These are phyloP conservation scores for Claviceps digitariae DNA, from an alignment of 2,329 filamentous ascomycete genomes.

Conservation along the genomic window DNA sequence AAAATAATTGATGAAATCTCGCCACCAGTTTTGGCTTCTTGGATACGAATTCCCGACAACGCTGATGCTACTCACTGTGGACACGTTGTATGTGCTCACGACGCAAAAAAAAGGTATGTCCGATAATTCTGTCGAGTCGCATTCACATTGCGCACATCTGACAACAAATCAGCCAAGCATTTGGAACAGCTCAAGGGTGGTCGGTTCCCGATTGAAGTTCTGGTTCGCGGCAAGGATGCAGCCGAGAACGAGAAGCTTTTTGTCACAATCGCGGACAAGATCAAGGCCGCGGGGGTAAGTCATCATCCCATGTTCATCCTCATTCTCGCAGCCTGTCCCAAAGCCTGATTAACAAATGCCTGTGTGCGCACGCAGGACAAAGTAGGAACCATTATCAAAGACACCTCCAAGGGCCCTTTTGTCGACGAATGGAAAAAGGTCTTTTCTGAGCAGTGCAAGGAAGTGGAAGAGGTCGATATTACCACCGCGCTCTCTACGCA, in stretches of 20 bases:
- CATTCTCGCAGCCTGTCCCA: background rate
- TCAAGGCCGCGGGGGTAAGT: constrained; percentile 76
- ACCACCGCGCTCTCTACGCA: constrained; percentile 65
- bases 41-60: constrained; percentile 98
- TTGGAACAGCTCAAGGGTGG: constrained; percentile 84
- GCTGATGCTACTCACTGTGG: constrained; percentile 79
- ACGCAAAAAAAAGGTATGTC: constrained; percentile 88
- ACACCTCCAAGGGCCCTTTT: constrained; percentile 74
- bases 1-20: background rate
- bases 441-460: constrained; percentile 66
- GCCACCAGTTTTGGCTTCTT: constrained; percentile 78
- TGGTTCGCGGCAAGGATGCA: constrained; percentile 82
- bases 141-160: constrained; percentile 11
- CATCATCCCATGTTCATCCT: background rate
- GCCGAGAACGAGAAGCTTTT: constrained; percentile 88
- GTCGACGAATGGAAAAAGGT: constrained; percentile 91
- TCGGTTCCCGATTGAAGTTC: constrained; percentile 81
- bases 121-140: background rate
- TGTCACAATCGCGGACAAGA: constrained; percentile 66
- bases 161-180: constrained; percentile 58
- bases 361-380: constrained; percentile 50
- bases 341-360: background rate
- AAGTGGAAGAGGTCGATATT: constrained; percentile 80
- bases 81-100: constrained; percentile 82
- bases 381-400: constrained; percentile 75